These are phyloP conservation scores for Mycena indigotica DNA, from an alignment of 768 basidiomycete genomes.

Conservation along the genomic window DNA sequence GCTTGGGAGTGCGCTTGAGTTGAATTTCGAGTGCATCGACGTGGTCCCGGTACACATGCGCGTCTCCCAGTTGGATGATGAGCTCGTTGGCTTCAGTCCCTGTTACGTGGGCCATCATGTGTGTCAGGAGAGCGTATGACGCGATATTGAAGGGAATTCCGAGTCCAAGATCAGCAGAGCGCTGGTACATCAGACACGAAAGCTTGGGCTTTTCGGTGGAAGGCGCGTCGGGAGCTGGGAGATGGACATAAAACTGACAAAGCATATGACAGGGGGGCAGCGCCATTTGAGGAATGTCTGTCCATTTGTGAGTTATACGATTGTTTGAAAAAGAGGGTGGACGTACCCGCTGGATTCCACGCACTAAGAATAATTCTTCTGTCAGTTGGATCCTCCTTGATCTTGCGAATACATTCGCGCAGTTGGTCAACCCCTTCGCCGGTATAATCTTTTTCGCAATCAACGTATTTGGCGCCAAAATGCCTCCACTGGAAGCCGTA, in stretches of 20 bases:
- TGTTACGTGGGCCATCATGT: slow-evolving; percentile 96
- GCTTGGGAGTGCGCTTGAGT: slow-evolving; percentile 71
- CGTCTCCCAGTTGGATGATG: slow-evolving; percentile 94
- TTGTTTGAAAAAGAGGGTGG: not conserved
- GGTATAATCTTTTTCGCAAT: slow-evolving; percentile 74
- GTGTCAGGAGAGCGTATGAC: slow-evolving; percentile 94
- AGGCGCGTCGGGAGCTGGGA: slow-evolving; percentile 54
- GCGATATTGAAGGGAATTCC: slow-evolving; percentile 99
- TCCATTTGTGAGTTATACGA: slow-evolving; percentile 1
- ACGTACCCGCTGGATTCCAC: slow-evolving; percentile 95
- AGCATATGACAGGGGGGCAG: slow-evolving; percentile 98
- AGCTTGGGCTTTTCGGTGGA: slow-evolving; percentile 65
- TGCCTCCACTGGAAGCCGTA: slow-evolving; percentile 98
- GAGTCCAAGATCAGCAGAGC: slow-evolving; percentile 95
- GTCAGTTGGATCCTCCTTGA: slow-evolving; percentile 91
- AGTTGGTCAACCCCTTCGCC: slow-evolving; percentile 93
- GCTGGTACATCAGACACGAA: slow-evolving; percentile 96
- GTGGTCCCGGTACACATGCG: slow-evolving; percentile 94
- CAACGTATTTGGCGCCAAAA: slow-evolving; percentile 82
- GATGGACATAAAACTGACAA: slow-evolving; percentile 97
- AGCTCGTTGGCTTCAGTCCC: slow-evolving; percentile 85
- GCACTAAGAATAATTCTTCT: slow-evolving; percentile 92
- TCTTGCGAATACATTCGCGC: slow-evolving; percentile 85
- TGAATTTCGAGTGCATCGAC: slow-evolving; percentile 84
- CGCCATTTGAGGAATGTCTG: slow-evolving; percentile 94